Evolutionary conservation across 2,329 filamentous ascomycete genomes (phyloP).

Genomic region (Colletotrichum chrysophilum): DNA sequence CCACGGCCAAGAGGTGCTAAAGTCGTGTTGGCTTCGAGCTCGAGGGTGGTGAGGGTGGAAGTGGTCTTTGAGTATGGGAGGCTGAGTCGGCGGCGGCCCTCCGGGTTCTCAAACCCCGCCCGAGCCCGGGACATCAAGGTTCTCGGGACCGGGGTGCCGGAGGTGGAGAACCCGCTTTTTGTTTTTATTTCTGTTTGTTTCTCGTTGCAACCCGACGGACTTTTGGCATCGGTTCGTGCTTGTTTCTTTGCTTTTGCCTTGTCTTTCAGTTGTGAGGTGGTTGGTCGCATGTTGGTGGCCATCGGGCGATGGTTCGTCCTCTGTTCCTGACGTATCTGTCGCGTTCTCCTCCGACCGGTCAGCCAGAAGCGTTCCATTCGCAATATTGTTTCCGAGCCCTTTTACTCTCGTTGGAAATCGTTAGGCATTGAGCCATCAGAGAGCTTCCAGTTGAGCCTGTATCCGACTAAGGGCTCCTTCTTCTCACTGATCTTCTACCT

Average conservation of each 20-base stretch:
- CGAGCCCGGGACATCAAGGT: slow-evolving; percentile 8
- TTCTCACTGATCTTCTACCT: no score
- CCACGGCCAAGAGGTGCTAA: slow-evolving; percentile 21
- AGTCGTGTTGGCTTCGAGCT: neutral
- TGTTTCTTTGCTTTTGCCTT: neutral
- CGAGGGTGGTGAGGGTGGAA: neutral
- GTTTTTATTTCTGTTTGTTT: neutral
- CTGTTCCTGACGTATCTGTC: neutral
- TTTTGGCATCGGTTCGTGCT: neutral
- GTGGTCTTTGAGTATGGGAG: neutral
- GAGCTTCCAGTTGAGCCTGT: no score
- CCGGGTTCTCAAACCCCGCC: slow-evolving; percentile 17
- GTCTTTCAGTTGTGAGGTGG: neutral
- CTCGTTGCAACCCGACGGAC: neutral
- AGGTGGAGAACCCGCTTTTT: neutral
- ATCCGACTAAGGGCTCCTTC: no score
- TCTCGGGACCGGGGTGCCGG: slow-evolving; percentile 11
- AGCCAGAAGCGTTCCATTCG: neutral
- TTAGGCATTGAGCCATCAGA: neutral
- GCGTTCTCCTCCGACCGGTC: neutral
- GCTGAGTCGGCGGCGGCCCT: slow-evolving; percentile 8
- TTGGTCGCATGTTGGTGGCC: neutral
- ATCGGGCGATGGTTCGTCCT: neutral
- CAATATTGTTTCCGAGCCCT: accelerated
- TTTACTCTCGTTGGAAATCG: neutral